phyloP scores from a whole-genome alignment of 768 basidiomycete species.

The Phanerochaete carnosa region DNA sequence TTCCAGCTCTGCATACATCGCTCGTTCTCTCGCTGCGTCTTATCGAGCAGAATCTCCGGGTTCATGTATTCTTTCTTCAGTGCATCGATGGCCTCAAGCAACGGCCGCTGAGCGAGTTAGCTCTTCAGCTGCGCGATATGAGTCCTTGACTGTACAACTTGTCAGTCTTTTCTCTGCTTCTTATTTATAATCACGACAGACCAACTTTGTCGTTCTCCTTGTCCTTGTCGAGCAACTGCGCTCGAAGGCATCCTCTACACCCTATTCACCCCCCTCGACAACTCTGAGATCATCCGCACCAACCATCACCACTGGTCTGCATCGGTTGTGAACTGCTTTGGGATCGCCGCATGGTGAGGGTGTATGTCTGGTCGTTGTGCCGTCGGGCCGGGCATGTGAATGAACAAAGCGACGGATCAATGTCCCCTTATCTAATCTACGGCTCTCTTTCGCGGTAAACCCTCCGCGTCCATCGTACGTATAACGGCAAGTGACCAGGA shows the following conservation, averaged over 20 bases:
- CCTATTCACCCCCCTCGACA: constrained; percentile 57
- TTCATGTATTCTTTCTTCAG: constrained; percentile 73
- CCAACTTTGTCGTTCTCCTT: constrained; percentile 67
- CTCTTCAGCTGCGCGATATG: constrained; percentile 62
- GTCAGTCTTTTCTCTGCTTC: neutral
- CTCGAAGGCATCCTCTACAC: constrained; percentile 58
- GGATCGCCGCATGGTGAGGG: constrained; percentile 5
- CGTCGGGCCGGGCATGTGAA: neutral
- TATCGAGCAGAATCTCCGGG: constrained; percentile 70
- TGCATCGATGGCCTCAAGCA: constrained; percentile 60
- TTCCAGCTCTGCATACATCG: constrained; percentile 76
- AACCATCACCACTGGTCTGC: neutral
- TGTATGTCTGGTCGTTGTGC: neutral
- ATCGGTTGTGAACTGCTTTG: constrained; percentile 5
- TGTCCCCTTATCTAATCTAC: too few relatives aligned
- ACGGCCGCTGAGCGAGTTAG: constrained; percentile 64
- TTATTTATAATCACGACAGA: neutral
- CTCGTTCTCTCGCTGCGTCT: constrained; percentile 84
- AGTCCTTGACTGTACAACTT: constrained; percentile 50
- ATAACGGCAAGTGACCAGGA: too few relatives aligned
- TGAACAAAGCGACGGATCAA: neutral
- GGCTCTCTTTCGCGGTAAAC: too few relatives aligned
- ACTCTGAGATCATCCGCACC: constrained; percentile 56
- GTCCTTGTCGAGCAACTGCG: constrained; percentile 63
- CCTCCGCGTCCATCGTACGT: too few relatives aligned